Conservation (phyloP, 192 early-diverging fungal species). For the Linnemannia zychae region DNA sequence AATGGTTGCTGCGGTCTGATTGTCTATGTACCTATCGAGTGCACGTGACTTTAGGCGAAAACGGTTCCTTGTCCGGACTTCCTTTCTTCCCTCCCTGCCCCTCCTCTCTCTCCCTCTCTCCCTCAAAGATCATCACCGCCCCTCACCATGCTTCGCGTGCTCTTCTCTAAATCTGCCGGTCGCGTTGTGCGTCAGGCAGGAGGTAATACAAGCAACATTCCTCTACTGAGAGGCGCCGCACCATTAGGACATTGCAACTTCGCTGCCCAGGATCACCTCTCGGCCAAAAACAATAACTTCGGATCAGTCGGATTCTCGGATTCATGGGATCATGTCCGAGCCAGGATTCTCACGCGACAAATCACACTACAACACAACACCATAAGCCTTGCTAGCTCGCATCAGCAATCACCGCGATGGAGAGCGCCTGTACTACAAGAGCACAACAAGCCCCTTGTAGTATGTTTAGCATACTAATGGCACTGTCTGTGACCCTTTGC, state of each 20-base stretch:
- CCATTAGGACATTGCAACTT: neutral
- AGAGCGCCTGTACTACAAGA: neutral
- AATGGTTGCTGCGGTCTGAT: no score
- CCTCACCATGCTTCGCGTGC: slow-evolving; percentile 15
- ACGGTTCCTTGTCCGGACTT: neutral
- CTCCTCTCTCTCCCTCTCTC: neutral
- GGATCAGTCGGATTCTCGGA: neutral
- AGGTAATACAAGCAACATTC: neutral
- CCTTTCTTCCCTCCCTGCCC: neutral
- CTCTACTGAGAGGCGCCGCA: neutral
- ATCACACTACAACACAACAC: neutral
- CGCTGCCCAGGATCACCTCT: neutral
- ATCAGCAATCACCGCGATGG: neutral
- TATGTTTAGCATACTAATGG: neutral
- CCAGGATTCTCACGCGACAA: neutral
- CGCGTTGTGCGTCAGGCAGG: slow-evolving; percentile 11
- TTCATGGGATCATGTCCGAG: neutral
- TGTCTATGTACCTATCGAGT: no score
- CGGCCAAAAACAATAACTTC: neutral
- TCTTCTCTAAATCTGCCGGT: slow-evolving; percentile 10
- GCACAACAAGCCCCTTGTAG: neutral
- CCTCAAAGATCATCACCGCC: neutral
- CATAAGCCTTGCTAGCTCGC: neutral
- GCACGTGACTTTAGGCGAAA: neutral
- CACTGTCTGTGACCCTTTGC: neutral